Evolutionary conservation across 108 stramenopile species (phyloP).

Genomic region (Cafeteria roenbergensis): DNA sequence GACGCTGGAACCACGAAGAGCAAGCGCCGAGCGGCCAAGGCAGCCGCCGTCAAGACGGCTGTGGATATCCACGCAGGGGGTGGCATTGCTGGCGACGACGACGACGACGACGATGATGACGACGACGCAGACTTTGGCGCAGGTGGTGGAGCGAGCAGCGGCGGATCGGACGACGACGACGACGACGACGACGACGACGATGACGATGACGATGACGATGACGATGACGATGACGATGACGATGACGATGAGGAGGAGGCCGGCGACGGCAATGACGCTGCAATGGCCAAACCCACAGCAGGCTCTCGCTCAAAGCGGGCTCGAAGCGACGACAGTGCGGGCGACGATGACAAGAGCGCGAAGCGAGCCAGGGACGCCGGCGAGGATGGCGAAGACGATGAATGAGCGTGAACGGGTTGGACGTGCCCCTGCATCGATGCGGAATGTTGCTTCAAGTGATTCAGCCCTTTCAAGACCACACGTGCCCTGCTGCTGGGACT

Average conservation of each 20-base stretch:
- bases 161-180: conserved; percentile 1
- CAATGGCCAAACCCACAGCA: no score
- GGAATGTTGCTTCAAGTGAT: no score
- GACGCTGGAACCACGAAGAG: background rate
- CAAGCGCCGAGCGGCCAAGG: background rate
- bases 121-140: conserved; percentile 1
- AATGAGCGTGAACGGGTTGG: no score
- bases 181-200: conserved; percentile 6
- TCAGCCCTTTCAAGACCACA: no score
- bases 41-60: background rate
- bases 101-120: background rate
- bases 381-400: no score
- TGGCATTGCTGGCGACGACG: conserved; percentile 7
- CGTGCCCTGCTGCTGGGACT: no score
- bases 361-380: no score
- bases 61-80: background rate
- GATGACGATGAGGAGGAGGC: background rate
- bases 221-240: background rate
- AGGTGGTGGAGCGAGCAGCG: background rate
- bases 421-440: no score
- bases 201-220: background rate
- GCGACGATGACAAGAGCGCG: no score
- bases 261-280: no score
- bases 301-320: no score
- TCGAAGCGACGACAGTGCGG: no score